Percentiles rank a stretch among this genome's conserved stretches.
Evolutionary conservation across 73 alveolate species (phyloP).

Genomic region (Stentor coeruleus): DNA sequence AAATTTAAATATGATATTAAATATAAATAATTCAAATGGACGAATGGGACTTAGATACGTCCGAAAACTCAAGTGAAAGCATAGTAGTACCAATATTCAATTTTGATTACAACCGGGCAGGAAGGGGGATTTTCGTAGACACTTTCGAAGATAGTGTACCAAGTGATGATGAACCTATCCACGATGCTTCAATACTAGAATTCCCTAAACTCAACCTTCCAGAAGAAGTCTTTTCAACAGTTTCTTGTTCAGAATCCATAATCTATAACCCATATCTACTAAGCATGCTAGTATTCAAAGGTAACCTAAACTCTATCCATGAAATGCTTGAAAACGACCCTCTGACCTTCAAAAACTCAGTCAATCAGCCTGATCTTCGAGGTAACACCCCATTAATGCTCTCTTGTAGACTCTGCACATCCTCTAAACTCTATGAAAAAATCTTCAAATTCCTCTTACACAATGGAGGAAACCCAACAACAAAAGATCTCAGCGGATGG

Average conservation of each 20-base stretch:
- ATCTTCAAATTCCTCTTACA: constrained; percentile 5
- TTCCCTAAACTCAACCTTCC: background rate
- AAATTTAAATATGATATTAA: no score
- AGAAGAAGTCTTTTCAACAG: background rate
- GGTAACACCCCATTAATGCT: constrained; percentile 30
- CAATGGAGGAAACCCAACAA: constrained; percentile 5
- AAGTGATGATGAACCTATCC: background rate
- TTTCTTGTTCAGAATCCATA: background rate
- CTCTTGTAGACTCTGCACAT: background rate
- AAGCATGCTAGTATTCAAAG: no score
- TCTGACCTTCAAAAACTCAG: no score
- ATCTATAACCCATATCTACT: no score
- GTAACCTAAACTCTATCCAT: no score
- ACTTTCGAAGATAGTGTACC: background rate
- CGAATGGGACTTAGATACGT: background rate
- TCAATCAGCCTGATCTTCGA: background rate
- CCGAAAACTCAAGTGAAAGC: background rate
- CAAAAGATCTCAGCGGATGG: constrained; percentile 22
- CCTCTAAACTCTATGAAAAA: background rate
- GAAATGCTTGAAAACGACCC: no score
- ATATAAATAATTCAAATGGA: background rate
- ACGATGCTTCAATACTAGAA: background rate
- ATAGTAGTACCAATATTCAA: background rate
- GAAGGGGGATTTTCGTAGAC: background rate
- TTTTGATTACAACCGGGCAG: background rate